phyloP scores from a whole-genome alignment of 768 basidiomycete genomes.

The Amanita jacksonii region DNA sequence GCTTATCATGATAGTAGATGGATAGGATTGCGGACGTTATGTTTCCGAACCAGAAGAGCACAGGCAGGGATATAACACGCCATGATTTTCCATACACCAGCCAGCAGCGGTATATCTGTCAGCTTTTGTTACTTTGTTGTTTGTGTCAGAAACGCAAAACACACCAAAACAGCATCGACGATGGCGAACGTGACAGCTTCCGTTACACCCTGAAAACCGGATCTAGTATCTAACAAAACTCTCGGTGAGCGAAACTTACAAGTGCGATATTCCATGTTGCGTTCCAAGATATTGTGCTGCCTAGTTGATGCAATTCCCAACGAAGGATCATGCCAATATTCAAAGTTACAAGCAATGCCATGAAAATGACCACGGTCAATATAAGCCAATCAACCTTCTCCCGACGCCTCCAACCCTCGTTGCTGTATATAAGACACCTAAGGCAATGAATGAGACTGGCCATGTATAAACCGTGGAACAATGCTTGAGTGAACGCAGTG shows the following conservation, averaged over 20 bases:
- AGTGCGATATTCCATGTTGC: no score
- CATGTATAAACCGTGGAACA: not conserved
- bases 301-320: no score
- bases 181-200: no score
- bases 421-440: not conserved
- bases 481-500: not conserved
- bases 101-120: not conserved
- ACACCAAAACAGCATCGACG: no score
- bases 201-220: no score
- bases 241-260: no score
- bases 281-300: no score
- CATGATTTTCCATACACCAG: not conserved
- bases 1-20: no score
- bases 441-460: not conserved
- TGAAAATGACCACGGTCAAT: no score
- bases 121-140: not conserved
- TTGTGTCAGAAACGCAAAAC: not conserved
- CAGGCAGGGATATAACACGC: not conserved
- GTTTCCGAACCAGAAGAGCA: not conserved
- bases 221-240: no score
- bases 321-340: no score
- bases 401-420: not conserved
- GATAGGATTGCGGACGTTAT: not conserved
- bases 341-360: no score
- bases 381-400: not conserved